Percentiles rank a stretch among this genome's conserved stretches.
phyloP scores from a whole-genome alignment of 2,329 filamentous ascomycete species.

The Tolypocladium ovalisporum region DNA sequence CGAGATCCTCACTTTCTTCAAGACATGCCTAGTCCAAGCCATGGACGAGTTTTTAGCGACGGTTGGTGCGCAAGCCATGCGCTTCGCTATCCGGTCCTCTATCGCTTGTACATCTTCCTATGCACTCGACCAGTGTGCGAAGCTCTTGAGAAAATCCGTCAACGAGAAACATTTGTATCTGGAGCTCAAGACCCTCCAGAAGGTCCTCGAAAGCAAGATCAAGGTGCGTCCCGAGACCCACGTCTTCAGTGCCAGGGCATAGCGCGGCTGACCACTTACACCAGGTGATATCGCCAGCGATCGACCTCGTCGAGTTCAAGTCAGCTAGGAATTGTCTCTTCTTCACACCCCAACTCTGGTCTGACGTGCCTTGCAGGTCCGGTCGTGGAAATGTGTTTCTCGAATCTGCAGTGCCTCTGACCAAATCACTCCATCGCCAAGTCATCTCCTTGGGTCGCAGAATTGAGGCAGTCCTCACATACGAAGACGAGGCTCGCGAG shows the following conservation, averaged over 20 bases:
- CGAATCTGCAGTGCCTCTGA: constrained; percentile 74
- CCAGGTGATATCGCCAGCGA: constrained; percentile 77
- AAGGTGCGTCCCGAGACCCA: constrained; percentile 40
- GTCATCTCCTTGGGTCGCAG: constrained; percentile 71
- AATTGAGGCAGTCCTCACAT: constrained; percentile 57
- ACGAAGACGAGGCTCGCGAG: constrained; percentile 40
- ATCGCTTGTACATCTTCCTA: constrained; percentile 77
- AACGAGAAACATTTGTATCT: constrained; percentile 55
- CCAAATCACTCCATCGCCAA: constrained; percentile 71
- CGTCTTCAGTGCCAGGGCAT: background rate
- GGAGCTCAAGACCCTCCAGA: constrained; percentile 62
- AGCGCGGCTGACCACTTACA: background rate
- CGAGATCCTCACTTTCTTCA: background rate
- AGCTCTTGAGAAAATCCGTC: constrained; percentile 60
- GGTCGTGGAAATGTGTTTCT: constrained; percentile 48
- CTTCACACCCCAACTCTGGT: background rate
- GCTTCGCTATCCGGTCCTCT: constrained; percentile 82
- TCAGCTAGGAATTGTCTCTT: constrained; percentile 20
- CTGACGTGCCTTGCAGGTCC: constrained; percentile 23
- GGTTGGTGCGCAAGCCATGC: constrained; percentile 64
- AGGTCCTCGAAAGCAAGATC: constrained; percentile 74
- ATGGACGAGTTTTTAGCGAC: constrained; percentile 60
- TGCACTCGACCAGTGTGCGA: constrained; percentile 71
- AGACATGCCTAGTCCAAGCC: background rate
- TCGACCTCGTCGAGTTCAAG: constrained; percentile 89